A percentile compares a stretch with the other conserved stretches of the same genome.
These are phyloP conservation scores for Microsporum canis DNA, from an alignment of 2,329 filamentous ascomycete species.

Conservation along the genomic window DNA sequence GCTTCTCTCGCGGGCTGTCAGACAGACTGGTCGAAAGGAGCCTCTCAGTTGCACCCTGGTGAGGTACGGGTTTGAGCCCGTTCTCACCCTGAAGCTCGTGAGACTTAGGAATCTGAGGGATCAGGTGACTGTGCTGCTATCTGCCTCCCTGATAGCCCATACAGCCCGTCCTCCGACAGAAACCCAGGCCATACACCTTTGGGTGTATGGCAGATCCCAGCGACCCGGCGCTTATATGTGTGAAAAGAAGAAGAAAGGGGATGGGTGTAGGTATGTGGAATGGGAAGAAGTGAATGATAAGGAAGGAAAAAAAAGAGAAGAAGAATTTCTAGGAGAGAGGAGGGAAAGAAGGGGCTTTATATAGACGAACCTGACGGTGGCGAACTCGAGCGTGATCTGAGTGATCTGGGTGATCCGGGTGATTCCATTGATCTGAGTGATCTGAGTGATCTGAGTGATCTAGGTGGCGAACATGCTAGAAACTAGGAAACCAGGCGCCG, in stretches of 20 bases:
- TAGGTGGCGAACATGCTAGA: too few relatives aligned
- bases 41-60: background rate
- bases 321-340: background rate
- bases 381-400: background rate
- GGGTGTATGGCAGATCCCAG: background rate
- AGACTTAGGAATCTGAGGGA: background rate
- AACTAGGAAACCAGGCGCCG: background rate
- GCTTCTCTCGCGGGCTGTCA: background rate
- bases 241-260: background rate
- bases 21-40: background rate
- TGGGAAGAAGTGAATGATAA: background rate
- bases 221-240: background rate
- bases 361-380: background rate
- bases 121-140: background rate
- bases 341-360: background rate
- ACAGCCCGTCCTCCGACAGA: background rate
- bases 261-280: background rate
- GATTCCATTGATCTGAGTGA: background rate
- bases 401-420: background rate
- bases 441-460: background rate
- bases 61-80: background rate
- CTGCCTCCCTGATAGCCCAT: background rate
- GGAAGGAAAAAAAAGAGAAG: background rate
- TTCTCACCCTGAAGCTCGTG: background rate
- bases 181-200: background rate